Evolutionary conservation across 2,329 filamentous ascomycete species (phyloP), one percentile per base, ranked within the genome.

Genomic region (Septoria petroselini): DNA sequence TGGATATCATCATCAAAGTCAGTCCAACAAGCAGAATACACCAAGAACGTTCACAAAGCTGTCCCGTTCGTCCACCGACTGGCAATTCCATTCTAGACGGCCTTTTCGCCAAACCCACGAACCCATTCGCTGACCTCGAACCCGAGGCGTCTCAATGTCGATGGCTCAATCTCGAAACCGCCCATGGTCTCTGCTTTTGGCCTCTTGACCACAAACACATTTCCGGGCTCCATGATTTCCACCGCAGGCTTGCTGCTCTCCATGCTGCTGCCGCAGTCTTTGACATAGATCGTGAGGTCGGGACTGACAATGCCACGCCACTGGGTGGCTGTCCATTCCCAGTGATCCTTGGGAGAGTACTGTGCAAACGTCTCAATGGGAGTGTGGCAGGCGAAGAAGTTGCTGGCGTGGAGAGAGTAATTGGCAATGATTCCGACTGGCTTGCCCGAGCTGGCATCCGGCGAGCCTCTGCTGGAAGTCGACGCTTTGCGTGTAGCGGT

Each of bases 241-340:
- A 64, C 66, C 9, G 61, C 64, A 15, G 58, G 38, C 58, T 65
- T 58, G 33, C 60, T 60, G 23, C 45, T 54, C 12, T 54, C 54
- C 11, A 48, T 53, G 1, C 38, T 50, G 1, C 38, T 50, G 14
- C 45, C 60, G 17, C 62, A 65, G 39, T 71, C 67, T 34, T 74
- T 76, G 14, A 86, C 78, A 62, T 86, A 88, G 21, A 93, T 75
- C 1, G 86, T 86, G 38, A 91, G 72, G 68, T 97, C 91, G 0
- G 91, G 83, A 0, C 86, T 88, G 1, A 91, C 78, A 46, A 88
- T 86, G 7, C 89, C 88, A 7, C 91, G 83, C 91, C 91, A 97
- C 17, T 96, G 79, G 35, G 87, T 91, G 29, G 91, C 91, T 76
- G 93, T 89, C 91, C 91, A 97, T 68, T 94, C 87, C 90, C 91